phyloP scores from a whole-genome alignment of 805 yeast genomes.

The Candida odintsovae region DNA sequence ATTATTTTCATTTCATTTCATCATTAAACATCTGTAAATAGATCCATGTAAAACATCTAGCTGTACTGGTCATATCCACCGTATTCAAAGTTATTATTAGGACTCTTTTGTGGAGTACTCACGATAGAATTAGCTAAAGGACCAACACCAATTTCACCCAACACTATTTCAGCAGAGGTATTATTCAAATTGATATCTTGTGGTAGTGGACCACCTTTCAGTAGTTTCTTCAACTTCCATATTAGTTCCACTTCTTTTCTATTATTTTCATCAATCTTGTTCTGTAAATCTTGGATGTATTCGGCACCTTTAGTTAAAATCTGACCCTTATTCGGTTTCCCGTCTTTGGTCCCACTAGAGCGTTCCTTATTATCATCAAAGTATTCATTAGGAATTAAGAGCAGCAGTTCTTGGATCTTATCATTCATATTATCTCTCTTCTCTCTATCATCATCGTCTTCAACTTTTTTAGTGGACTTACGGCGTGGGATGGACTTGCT shows the following conservation, averaged over 20 bases:
- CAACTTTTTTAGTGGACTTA: constrained; percentile 10
- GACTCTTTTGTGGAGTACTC: constrained; percentile 21
- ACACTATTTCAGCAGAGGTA: constrained; percentile 75
- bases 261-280: constrained; percentile 70
- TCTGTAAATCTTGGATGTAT: constrained; percentile 61
- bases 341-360: constrained; percentile 70
- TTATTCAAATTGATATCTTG: constrained; percentile 41
- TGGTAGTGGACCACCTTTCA: constrained; percentile 34
- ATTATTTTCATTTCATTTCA: constrained; percentile 1
- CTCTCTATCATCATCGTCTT: constrained; percentile 37
- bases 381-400: constrained; percentile 38
- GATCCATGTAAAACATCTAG: constrained; percentile 7
- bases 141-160: constrained; percentile 79
- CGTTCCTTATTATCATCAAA: constrained; percentile 36
- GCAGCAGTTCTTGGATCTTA: constrained; percentile 46
- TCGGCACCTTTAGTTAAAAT: constrained; percentile 71
- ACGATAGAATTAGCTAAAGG: constrained; percentile 47
- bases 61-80: constrained; percentile 34
- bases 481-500: constrained; percentile 10
- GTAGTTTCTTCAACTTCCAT: constrained; percentile 50
- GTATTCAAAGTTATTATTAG: constrained; percentile 30
- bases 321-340: constrained; percentile 82
- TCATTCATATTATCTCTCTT: constrained; percentile 55
- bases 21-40: not conserved
- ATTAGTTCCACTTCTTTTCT: constrained; percentile 72